These are phyloP conservation scores for Hyphodiscus hymeniophilus DNA, from an alignment of 495 filamentous ascomycete species.

Conservation along the genomic window DNA sequence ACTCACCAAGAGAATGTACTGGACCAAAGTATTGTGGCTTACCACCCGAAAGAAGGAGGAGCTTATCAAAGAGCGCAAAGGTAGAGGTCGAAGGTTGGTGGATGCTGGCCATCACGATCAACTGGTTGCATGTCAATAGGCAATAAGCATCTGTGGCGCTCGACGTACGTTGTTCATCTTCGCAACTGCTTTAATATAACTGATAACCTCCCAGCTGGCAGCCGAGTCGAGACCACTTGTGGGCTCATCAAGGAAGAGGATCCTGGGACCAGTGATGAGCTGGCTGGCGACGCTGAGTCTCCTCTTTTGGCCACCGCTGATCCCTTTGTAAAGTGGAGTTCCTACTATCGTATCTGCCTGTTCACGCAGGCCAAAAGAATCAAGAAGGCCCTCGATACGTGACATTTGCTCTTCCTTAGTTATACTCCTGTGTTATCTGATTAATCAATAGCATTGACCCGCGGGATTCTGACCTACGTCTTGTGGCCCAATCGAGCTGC, in stretches of 20 bases:
- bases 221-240: conserved; percentile 72
- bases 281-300: conserved; percentile 68
- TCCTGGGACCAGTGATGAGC: conserved; percentile 68
- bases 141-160: no score
- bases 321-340: conserved; percentile 70
- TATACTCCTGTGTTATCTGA: conserved; percentile 28
- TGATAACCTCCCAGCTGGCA: conserved; percentile 60
- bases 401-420: conserved; percentile 40
- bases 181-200: conserved; percentile 53
- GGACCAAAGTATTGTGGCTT: conserved; percentile 62
- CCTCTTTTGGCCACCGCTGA: conserved; percentile 74
- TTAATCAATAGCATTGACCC: not conserved
- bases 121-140: no score
- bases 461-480: conserved; percentile 11
- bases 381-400: conserved; percentile 47
- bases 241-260: conserved; percentile 76
- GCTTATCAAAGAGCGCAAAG: conserved; percentile 70
- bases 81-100: conserved; percentile 74
- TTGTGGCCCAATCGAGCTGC: conserved; percentile 35
- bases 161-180: conserved; percentile 52
- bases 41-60: conserved; percentile 64
- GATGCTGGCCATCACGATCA: conserved; percentile 69
- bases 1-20: conserved; percentile 37
- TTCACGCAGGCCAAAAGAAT: conserved; percentile 53
- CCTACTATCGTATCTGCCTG: conserved; percentile 64